Base-by-base conservation (phyloP, 108 stramenopile genomes). In the Chaetoceros tenuissimus region DNA sequence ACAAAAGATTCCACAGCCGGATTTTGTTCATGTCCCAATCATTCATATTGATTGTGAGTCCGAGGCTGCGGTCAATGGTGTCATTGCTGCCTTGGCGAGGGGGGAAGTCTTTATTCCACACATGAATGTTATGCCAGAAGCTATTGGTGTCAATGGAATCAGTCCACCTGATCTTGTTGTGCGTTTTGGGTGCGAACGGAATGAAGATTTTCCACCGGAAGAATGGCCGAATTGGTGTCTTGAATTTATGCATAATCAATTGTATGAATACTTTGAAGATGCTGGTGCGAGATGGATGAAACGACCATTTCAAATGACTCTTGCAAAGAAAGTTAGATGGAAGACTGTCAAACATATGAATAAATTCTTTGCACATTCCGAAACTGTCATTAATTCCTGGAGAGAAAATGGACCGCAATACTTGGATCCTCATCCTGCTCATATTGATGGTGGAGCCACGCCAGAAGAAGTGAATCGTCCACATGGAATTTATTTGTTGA, bases 331-430 rank as follows among this genome's bases (percentile, higher is more conserved):
- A 31, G 91, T 92, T 28, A 66, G 79, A 31, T 92, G 91, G 91
- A 85, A 78, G 66, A 92, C 91, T 31, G 83, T 87, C 53, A 92
- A 92, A 59, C 91, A 92, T 55, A 92, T 92, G 91, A 89, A 92
- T 68, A 83, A 85, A 50, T 92, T 86, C 67, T 92, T 92, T 79
- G 78, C 86, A 13, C 82, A 81, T 34, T 79, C 84, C 0, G 87
- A 92, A 67, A 68, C 79, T 24, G 85, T 89, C 28, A 75, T 92
- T 49, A 78, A 92, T 68, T 74, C 75, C 23, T 92, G 91, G 91
- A 68, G 85, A 67, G 85, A 89, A 62, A 84, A 76, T 55, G 91
- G 91, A 57, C 87, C 91, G 27, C 87, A 89, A 64, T 87, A 76
- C 46, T 62, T 92, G 19, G 79, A 85, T 58, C 91, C 91, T 16